phyloP scores from a whole-genome alignment of 371 early-diverging fungal species.

The Rozella allomycis region DNA sequence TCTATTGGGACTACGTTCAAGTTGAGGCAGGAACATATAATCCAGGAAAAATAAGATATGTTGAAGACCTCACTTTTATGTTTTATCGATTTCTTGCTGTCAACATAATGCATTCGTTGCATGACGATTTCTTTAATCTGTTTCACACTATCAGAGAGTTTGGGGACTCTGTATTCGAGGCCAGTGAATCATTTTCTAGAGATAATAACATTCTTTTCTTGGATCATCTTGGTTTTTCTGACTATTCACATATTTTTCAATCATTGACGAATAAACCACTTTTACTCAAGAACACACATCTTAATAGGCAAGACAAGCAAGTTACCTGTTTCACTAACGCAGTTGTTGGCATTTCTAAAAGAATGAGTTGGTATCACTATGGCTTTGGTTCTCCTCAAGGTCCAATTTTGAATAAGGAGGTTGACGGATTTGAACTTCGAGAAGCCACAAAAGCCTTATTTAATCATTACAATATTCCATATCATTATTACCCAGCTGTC shows the following conservation, averaged over 20 bases:
- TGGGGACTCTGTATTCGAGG: constrained; percentile 1
- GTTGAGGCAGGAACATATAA: constrained; percentile 6
- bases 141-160: constrained; percentile 12
- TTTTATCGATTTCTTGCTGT: constrained; percentile 13
- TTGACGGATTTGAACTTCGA: constrained; percentile 16
- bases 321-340: constrained; percentile 22
- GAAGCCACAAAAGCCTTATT: constrained; percentile 15
- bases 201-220: constrained; percentile 12
- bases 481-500: constrained; percentile 2
- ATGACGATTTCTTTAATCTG: constrained; percentile 21
- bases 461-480: constrained; percentile 1
- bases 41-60: constrained; percentile 13
- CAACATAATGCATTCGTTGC: constrained; percentile 30
- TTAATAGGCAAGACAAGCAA: constrained; percentile 2
- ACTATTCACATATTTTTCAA: constrained; percentile 13
- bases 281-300: constrained; percentile 4
- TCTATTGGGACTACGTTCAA: constrained; percentile 14
- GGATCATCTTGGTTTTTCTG: constrained; percentile 10
- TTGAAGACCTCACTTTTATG: constrained; percentile 10
- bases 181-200: constrained; percentile 2
- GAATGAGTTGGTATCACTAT: constrained; percentile 30
- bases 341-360: constrained; percentile 14
- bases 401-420: constrained; percentile 10
- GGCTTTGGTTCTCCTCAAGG: constrained; percentile 25
- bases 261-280: constrained; percentile 13